Conservation (phyloP, 2,329 filamentous ascomycete species). For the Trichoderma oligosporum region DNA sequence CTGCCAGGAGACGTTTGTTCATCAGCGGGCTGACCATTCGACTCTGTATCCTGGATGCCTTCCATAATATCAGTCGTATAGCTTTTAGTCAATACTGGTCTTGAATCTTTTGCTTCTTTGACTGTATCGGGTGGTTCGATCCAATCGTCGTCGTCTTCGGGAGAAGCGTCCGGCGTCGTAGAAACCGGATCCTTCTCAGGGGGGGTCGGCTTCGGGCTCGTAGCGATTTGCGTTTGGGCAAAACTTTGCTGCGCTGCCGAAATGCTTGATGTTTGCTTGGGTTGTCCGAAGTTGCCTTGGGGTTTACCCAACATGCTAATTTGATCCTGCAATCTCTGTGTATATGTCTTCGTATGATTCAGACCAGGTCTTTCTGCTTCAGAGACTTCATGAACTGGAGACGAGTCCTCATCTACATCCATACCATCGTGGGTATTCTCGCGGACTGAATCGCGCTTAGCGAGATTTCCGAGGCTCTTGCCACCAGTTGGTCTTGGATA, state of each 20-base stretch:
- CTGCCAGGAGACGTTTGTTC: slow-evolving; percentile 19
- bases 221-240: slow-evolving; percentile 28
- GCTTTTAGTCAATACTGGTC: slow-evolving; percentile 56
- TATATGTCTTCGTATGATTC: slow-evolving; percentile 81
- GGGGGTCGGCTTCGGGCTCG: slow-evolving; percentile 31
- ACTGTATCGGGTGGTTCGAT: slow-evolving; percentile 49
- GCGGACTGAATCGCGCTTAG: slow-evolving; percentile 42
- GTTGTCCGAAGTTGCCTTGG: slow-evolving; percentile 45
- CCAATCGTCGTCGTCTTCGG: slow-evolving; percentile 54
- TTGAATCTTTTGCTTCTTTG: slow-evolving; percentile 31
- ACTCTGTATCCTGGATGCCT: slow-evolving; percentile 47
- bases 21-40: slow-evolving; percentile 39
- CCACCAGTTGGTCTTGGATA: slow-evolving; percentile 70
- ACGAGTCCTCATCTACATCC: slow-evolving; percentile 45
- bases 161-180: slow-evolving; percentile 57
- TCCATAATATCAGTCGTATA: slow-evolving; percentile 61
- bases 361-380: slow-evolving; percentile 44
- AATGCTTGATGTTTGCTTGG: slow-evolving; percentile 45
- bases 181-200: slow-evolving; percentile 32
- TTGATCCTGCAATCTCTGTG: slow-evolving; percentile 85
- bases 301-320: slow-evolving; percentile 70
- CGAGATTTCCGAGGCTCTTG: slow-evolving; percentile 59
- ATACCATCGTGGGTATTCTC: slow-evolving; percentile 51
- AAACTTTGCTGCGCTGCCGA: slow-evolving; percentile 16
- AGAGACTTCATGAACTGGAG: slow-evolving; percentile 30